phyloP scores from a whole-genome alignment of 2,329 filamentous ascomycete genomes.

The Botrytis galanthina region DNA sequence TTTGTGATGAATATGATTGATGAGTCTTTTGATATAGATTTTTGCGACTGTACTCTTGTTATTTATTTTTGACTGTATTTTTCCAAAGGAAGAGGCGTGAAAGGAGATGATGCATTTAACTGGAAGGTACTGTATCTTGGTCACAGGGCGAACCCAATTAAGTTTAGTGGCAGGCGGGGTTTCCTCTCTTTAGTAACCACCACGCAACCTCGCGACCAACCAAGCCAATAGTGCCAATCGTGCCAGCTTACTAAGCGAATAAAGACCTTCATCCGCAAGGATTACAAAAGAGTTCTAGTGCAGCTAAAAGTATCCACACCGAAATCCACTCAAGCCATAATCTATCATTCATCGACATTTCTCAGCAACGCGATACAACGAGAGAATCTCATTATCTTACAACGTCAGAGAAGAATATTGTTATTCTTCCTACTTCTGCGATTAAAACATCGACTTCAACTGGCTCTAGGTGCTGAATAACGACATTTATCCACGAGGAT shows the following conservation, averaged over 20 bases:
- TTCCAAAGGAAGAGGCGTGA: neutral
- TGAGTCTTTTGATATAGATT: neutral
- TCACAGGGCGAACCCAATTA: constrained; percentile 13
- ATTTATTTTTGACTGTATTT: neutral
- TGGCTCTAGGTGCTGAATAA: neutral
- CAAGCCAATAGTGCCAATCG: too few relatives aligned
- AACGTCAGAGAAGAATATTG: neutral
- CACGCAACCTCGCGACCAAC: neutral
- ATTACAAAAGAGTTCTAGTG: neutral
- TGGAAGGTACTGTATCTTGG: constrained; percentile 12
- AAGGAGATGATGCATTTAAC: constrained; percentile 6
- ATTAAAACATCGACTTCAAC: neutral
- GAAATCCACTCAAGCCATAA: constrained; percentile 8
- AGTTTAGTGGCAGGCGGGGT: constrained; percentile 15
- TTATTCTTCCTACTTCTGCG: neutral
- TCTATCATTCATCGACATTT: constrained; percentile 16
- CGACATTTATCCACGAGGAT: neutral
- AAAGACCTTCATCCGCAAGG: neutral
- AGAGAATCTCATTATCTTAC: neutral
- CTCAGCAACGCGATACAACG: constrained; percentile 4
- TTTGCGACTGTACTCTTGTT: neutral
- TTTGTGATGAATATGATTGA: neutral
- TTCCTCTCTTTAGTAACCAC: neutral
- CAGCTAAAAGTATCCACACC: constrained; percentile 5
- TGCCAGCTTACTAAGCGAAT: too few relatives aligned